Percentiles rank a stretch among this genome's conserved stretches.
These are phyloP conservation scores for Xylariaceae sp. DNA, from an alignment of 2,329 filamentous ascomycete genomes.

Conservation along the genomic window DNA sequence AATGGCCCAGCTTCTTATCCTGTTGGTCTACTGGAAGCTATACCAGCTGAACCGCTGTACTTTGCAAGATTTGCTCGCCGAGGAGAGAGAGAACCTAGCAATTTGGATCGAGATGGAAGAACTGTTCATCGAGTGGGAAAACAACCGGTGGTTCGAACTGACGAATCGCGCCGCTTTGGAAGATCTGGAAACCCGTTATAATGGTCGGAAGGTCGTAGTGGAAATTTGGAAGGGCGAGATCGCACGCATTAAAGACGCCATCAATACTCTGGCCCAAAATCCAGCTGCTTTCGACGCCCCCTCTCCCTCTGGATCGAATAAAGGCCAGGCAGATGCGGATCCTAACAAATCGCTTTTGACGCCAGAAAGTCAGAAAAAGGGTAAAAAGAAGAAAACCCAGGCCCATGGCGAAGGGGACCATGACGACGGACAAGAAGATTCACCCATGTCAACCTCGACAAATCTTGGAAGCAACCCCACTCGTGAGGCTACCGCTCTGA, in stretches of 20 bases:
- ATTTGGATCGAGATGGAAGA: constrained; percentile 19
- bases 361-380: too few species aligned
- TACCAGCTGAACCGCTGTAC: background rate
- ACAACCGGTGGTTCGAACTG: constrained; percentile 8
- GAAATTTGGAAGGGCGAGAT: constrained; percentile 1
- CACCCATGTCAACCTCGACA: background rate
- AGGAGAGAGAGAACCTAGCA: constrained; percentile 3
- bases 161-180: background rate
- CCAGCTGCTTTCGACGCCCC: background rate
- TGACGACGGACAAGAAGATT: background rate
- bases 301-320: background rate
- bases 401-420: background rate
- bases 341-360: too few species aligned
- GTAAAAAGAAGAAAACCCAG: background rate
- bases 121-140: constrained; percentile 22
- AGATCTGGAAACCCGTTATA: constrained; percentile 8
- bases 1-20: constrained; percentile 2
- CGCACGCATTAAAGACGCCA: background rate
- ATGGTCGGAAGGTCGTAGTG: background rate
- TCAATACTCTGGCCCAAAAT: background rate
- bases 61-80: constrained; percentile 6
- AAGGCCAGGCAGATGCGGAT: too few species aligned
- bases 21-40: constrained; percentile 7
- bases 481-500: background rate
- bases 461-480: background rate